Evolutionary conservation across 1,284 basidiomycete genomes (phyloP), one percentile per base, ranked within the genome.

Genomic region (Leccinum solheimii): DNA sequence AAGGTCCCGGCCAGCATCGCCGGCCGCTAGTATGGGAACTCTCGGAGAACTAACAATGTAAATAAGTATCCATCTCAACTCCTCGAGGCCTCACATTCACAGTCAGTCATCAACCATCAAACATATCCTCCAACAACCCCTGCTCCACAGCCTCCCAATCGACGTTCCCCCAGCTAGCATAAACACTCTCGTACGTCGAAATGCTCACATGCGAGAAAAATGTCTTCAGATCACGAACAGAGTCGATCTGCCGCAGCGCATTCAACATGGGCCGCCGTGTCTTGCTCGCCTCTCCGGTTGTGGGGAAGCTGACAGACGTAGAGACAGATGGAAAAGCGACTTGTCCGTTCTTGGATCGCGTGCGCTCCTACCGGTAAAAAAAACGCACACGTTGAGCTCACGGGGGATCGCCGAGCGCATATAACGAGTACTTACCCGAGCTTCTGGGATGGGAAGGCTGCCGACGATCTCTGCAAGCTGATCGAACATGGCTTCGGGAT

Each of bases 181-280:
- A 97, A 51, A 96, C 84, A 62, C 90, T 91, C 77, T 97, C 95
- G 71, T 95, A 98, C 13, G 91, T 90, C 7, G 89, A 83, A 56
- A 96, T 88, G 75, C 94, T 96, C 55, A 94, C 88, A 63, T 88
- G 85, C 1, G 92, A 88, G 76, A 97, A 96, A 81, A 98, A 98
- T 0, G 89, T 84, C 27, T 88, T 82, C 26, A 98, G 79, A 66
- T 97, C 92, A 21, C 86, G 83, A 51, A 97, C 85, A 62, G 90
- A 92, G 62, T 89, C 85, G 60, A 97, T 89, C 63, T 89, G 84
- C 59, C 85, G 86, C 34, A 93, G 63, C 1, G 79, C 74, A 26
- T 80, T 80, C 54, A 98, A 78, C 60, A 95, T 81, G 1, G 95
- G 95, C 53, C 86, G 82, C 19, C 94, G 86, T 71, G 90, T 81